A percentile compares a stretch with the other conserved stretches of the same genome.
These are phyloP conservation scores for Candolleomyces aberdarensis DNA, from an alignment of 768 basidiomycete species.

Conservation along the genomic window DNA sequence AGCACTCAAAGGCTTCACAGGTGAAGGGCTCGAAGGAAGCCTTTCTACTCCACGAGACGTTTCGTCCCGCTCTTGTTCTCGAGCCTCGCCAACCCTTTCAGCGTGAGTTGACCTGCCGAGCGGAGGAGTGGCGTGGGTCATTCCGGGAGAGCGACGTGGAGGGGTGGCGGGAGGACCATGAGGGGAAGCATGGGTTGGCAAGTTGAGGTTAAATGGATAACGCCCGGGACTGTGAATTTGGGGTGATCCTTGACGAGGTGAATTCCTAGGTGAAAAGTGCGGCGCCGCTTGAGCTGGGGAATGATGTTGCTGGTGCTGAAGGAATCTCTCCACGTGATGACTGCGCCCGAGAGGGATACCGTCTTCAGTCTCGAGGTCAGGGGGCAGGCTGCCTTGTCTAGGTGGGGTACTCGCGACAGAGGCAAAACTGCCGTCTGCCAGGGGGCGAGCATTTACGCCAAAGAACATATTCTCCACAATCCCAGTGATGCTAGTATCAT, in stretches of 20 bases:
- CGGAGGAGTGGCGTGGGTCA: slow-evolving; percentile 34
- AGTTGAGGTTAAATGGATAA: slow-evolving; percentile 25
- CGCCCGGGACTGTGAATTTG: slow-evolving; percentile 13
- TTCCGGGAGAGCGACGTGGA: slow-evolving; percentile 28
- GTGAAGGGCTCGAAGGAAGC: slow-evolving; percentile 36
- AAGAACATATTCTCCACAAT: slow-evolving; percentile 70
- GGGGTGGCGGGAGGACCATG: slow-evolving; percentile 32
- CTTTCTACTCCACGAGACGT: slow-evolving; percentile 23
- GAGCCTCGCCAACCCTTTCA: slow-evolving; percentile 27
- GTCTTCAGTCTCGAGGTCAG: slow-evolving; percentile 59
- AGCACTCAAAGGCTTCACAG: slow-evolving; percentile 25
- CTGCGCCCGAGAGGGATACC: slow-evolving; percentile 62
- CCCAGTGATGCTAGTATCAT: slow-evolving; percentile 64
- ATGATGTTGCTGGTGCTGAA: slow-evolving; percentile 36
- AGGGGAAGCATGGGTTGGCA: slow-evolving; percentile 31
- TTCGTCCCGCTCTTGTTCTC: slow-evolving; percentile 25
- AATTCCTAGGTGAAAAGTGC: slow-evolving; percentile 17
- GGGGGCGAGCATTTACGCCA: slow-evolving; percentile 28
- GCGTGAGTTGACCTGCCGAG: slow-evolving; percentile 33
- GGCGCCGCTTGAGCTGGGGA: slow-evolving; percentile 22
- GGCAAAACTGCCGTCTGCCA: slow-evolving; percentile 18
- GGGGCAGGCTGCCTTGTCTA: slow-evolving; percentile 39
- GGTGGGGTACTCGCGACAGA: slow-evolving; percentile 42
- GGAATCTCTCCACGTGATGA: slow-evolving; percentile 56
- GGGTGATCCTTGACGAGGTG: slow-evolving; percentile 14